phyloP scores from a whole-genome alignment of 2,329 filamentous ascomycete genomes.

The Furcasterigmium furcatum region DNA sequence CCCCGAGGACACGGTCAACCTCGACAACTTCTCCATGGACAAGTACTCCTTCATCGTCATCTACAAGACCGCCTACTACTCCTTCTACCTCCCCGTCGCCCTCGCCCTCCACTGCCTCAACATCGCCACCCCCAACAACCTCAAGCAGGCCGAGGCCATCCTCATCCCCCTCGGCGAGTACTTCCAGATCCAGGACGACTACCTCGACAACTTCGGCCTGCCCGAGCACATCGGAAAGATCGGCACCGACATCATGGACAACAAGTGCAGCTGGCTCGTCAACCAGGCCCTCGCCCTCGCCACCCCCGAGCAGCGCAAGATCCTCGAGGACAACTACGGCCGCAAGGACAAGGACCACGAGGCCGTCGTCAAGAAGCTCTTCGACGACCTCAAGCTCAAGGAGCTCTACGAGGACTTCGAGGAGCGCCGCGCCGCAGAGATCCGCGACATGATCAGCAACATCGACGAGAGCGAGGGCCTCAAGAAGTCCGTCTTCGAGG shows the following conservation, averaged over 20 bases:
- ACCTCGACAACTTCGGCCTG: conserved; percentile 95
- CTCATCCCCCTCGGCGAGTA: conserved; percentile 97
- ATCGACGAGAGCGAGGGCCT: conserved; percentile 85
- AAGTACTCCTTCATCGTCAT: conserved; percentile 99
- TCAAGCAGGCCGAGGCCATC: conserved; percentile 85
- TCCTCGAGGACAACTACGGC: conserved; percentile 92
- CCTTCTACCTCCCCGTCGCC: conserved; percentile 95
- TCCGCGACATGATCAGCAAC: conserved; percentile 70
- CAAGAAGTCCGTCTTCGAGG: conserved; percentile 86
- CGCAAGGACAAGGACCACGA: conserved; percentile 84
- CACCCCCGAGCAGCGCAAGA: conserved; percentile 79
- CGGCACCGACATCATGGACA: conserved; percentile 97
- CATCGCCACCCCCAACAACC: conserved; percentile 81
- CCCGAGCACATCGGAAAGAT: conserved; percentile 96
- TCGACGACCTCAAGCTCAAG: conserved; percentile 80
- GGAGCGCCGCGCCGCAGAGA: conserved; percentile 77
- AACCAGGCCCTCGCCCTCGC: conserved; percentile 86
- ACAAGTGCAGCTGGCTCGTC: conserved; percentile 98
- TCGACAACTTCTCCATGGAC: conserved; percentile 90
- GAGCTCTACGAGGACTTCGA: conserved; percentile 85
- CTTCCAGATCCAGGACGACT: conserved; percentile 99
- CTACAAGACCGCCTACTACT: conserved; percentile 99
- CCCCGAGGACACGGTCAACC: conserved; percentile 87
- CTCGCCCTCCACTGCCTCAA: conserved; percentile 84
- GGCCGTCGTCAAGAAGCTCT: conserved; percentile 83